phyloP scores from a whole-genome alignment of 192 early-diverging fungal species.

The Coemansia aciculifera region DNA sequence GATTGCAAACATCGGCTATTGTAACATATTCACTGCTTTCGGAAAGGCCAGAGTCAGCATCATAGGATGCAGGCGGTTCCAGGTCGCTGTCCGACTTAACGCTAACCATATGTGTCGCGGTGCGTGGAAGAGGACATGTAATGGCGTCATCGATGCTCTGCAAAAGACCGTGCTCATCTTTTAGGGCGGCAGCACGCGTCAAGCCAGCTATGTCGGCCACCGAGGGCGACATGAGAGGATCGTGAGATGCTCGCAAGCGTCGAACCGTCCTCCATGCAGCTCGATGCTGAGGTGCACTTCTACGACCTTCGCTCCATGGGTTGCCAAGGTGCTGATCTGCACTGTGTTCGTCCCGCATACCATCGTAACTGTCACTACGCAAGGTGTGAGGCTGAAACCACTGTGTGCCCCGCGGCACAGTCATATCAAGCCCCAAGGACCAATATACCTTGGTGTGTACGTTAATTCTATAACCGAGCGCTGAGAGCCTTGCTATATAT shows the following conservation, averaged over 20 bases:
- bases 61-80: not conserved
- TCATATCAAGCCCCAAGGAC: not conserved
- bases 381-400: not conserved
- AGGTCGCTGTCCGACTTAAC: conserved; percentile 31
- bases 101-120: conserved; percentile 33
- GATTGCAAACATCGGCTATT: too few relatives aligned
- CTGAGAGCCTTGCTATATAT: not conserved
- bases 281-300: not conserved
- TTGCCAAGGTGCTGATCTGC: not conserved
- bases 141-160: conserved; percentile 45
- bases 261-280: conserved; percentile 18
- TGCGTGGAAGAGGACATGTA: conserved; percentile 40
- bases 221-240: conserved; percentile 45
- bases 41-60: not conserved
- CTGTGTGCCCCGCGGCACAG: not conserved
- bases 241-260: conserved; percentile 23
- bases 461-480: not conserved
- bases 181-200: conserved; percentile 14
- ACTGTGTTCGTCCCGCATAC: not conserved
- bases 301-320: not conserved
- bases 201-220: conserved; percentile 11
- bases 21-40: not conserved
- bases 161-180: conserved; percentile 22
- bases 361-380: not conserved
- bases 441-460: not conserved